phyloP scores from a whole-genome alignment of 768 basidiomycete genomes.

The Auricularia sp. region DNA sequence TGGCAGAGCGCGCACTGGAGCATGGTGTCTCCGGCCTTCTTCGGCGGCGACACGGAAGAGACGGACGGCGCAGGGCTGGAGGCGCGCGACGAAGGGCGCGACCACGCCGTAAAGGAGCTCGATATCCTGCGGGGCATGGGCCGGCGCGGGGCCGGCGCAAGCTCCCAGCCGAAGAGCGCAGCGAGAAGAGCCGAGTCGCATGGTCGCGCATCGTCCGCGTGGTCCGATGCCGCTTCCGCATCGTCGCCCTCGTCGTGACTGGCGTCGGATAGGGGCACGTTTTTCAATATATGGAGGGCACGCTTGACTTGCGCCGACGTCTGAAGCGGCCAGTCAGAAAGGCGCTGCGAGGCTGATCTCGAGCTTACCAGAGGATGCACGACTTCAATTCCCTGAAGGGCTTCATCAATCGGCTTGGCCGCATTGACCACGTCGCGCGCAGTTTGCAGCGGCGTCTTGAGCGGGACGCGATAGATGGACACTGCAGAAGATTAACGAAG shows the following conservation, averaged over 20 bases:
- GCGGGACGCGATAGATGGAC: constrained; percentile 65
- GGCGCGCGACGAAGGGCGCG: constrained; percentile 15
- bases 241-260: neutral
- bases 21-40: constrained; percentile 16
- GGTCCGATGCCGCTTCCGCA: neutral
- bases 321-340: neutral
- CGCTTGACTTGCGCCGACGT: neutral
- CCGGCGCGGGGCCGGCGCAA: constrained; percentile 21
- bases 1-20: constrained; percentile 64
- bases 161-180: constrained; percentile 42
- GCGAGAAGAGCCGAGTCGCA: constrained; percentile 32
- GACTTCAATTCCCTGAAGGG: constrained; percentile 45
- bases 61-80: constrained; percentile 10
- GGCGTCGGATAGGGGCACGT: neutral
- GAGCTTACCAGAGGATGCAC: constrained; percentile 64
- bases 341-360: too few species aligned
- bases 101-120: constrained; percentile 9
- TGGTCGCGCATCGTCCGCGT: constrained; percentile 13
- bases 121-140: neutral
- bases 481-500: constrained; percentile 23
- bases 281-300: neutral
- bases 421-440: constrained; percentile 48
- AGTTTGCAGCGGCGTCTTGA: constrained; percentile 56
- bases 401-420: constrained; percentile 43
- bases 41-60: neutral